Conservation (phyloP, 2,329 filamentous ascomycete species). For the Trichophyton equinum region DNA sequence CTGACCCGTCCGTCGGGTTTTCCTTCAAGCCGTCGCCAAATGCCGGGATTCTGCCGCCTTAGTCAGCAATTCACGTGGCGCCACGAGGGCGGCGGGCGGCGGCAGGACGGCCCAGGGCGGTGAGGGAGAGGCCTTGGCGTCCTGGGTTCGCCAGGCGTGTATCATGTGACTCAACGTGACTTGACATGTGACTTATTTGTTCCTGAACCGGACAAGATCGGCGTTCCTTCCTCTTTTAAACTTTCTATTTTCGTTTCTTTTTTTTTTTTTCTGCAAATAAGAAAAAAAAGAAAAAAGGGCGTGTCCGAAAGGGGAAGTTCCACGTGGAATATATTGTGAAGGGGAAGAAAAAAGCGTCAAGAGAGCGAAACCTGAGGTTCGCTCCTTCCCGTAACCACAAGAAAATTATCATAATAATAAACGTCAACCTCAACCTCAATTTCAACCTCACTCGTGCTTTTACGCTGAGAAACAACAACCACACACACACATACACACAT, state of each 20-base stretch:
- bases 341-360: too few relatives aligned
- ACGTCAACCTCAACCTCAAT: not conserved
- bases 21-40: too few relatives aligned
- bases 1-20: too few relatives aligned
- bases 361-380: not conserved
- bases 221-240: not conserved
- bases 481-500: too few relatives aligned
- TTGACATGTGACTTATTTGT: not conserved
- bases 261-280: not conserved
- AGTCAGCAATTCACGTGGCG: not conserved
- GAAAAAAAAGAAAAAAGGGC: not conserved
- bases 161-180: not conserved
- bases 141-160: not conserved
- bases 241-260: not conserved
- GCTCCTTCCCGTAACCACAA: not conserved
- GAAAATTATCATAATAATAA: not conserved
- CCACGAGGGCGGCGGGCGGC: not conserved
- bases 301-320: slow-evolving; percentile 1
- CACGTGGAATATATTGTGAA: not conserved
- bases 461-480: too few relatives aligned
- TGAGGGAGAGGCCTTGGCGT: not conserved
- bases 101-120: not conserved
- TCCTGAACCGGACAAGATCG: not conserved
- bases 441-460: too few relatives aligned
- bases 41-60: not conserved